Conservation (phyloP, 2,329 filamentous ascomycete species). For the Ramularia endophylla region DNA sequence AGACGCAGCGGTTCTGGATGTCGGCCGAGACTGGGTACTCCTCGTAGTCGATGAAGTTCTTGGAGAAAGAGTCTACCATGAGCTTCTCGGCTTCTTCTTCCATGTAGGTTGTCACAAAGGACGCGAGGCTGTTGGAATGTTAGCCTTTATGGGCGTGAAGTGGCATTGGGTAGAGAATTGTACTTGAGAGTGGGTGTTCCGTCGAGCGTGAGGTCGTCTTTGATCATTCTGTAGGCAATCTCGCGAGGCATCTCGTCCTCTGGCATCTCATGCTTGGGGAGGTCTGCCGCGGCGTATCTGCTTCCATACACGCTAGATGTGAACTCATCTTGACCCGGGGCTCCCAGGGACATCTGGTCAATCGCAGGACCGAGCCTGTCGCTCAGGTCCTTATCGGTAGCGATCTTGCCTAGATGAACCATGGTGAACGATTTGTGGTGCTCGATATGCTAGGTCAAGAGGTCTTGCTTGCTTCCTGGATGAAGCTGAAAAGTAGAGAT, state of each 20-base stretch:
- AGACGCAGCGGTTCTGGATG: slow-evolving; percentile 75
- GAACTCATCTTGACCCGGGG: slow-evolving; percentile 49
- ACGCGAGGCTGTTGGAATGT: slow-evolving; percentile 60
- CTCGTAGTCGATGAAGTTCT: slow-evolving; percentile 68
- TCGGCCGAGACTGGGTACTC: slow-evolving; percentile 47
- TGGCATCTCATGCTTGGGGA: slow-evolving; percentile 81
- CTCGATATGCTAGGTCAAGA: too few relatives aligned
- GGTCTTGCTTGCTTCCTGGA: too few relatives aligned
- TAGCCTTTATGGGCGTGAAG: neutral
- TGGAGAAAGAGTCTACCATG: slow-evolving; percentile 86
- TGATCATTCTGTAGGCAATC: slow-evolving; percentile 95
- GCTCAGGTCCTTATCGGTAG: slow-evolving; percentile 26
- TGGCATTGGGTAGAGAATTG: slow-evolving; percentile 16
- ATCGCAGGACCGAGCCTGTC: slow-evolving; percentile 40
- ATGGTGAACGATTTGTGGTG: too few relatives aligned
- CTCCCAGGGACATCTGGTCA: slow-evolving; percentile 42
- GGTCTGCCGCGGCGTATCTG: slow-evolving; percentile 70
- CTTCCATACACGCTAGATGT: slow-evolving; percentile 84
- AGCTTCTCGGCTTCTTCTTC: slow-evolving; percentile 94
- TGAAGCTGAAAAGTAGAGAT: too few relatives aligned
- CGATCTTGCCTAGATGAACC: slow-evolving; percentile 31
- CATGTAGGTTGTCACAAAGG: slow-evolving; percentile 96
- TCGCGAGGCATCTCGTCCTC: slow-evolving; percentile 85
- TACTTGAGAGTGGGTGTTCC: slow-evolving; percentile 84
- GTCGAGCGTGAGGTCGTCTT: slow-evolving; percentile 85